These are phyloP conservation scores for Udeniomyces megalosporus DNA, from an alignment of 768 basidiomycete genomes.

Conservation along the genomic window DNA sequence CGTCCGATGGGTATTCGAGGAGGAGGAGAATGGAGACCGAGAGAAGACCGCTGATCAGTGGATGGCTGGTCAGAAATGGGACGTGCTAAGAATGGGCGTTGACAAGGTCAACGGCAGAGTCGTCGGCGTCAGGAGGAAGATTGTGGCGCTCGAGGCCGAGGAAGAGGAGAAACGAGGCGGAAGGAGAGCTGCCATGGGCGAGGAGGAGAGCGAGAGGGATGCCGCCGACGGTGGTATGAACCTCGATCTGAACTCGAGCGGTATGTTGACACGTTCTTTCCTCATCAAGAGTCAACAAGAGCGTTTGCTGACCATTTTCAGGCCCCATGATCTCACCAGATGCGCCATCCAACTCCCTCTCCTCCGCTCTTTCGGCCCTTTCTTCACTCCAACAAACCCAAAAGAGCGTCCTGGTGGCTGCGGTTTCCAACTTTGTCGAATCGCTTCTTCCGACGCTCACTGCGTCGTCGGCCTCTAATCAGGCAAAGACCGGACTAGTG, in stretches of 20 bases:
- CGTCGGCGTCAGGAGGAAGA: slow-evolving; percentile 54
- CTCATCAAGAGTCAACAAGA: too few relatives aligned
- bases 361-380: slow-evolving; percentile 41
- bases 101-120: slow-evolving; percentile 87
- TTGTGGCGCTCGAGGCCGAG: slow-evolving; percentile 61
- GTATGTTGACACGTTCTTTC: too few relatives aligned
- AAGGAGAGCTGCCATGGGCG: slow-evolving; percentile 42
- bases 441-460: slow-evolving; percentile 40
- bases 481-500: not conserved
- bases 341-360: not conserved
- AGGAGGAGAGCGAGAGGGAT: slow-evolving; percentile 51
- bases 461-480: slow-evolving; percentile 32
- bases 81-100: slow-evolving; percentile 59
- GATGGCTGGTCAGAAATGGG: slow-evolving; percentile 52
- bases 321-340: too few relatives aligned
- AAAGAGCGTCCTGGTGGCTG: slow-evolving; percentile 51
- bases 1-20: slow-evolving; percentile 59
- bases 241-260: slow-evolving; percentile 19
- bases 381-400: slow-evolving; percentile 59
- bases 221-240: slow-evolving; percentile 32
- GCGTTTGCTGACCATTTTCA: too few relatives aligned
- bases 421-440: slow-evolving; percentile 58
- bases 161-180: slow-evolving; percentile 71
- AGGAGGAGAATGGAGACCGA: slow-evolving; percentile 20
- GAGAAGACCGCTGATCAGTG: slow-evolving; percentile 26